Conservation (phyloP, 164 flowering plant species). For the Magnolia sinica region DNA sequence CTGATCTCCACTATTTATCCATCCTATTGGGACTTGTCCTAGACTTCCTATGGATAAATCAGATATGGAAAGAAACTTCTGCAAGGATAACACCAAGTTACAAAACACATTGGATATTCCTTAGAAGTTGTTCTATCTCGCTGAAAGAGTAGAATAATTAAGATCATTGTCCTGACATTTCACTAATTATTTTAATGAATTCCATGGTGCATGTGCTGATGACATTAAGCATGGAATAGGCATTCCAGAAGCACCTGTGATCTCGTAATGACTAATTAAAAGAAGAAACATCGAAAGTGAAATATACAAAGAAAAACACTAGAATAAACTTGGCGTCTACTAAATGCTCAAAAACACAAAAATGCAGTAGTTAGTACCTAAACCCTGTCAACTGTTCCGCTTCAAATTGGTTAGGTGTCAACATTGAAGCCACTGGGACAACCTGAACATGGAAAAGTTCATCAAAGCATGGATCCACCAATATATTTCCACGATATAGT, state of each 20-base stretch:
- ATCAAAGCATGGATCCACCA: neutral
- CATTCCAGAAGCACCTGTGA: no score
- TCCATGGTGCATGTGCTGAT: no score
- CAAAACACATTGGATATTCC: no score
- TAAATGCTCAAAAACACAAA: neutral
- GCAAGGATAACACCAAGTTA: neutral
- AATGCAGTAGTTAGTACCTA: conserved; percentile 40
- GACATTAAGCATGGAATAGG: no score
- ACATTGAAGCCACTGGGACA: conserved; percentile 95
- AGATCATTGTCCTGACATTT: no score
- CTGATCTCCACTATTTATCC: neutral
- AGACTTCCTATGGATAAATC: neutral
- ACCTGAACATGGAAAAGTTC: conserved; percentile 45
- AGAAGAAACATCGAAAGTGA: no score
- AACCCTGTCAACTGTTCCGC: conserved; percentile 82
- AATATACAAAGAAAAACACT: no score
- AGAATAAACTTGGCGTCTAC: no score
- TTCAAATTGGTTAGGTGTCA: conserved; percentile 99
- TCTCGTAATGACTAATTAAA: no score
- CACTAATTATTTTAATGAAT: no score
- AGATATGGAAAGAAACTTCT: neutral
- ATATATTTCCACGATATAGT: neutral
- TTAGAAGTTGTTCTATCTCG: no score
- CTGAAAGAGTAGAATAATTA: no score
- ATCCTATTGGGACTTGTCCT: neutral